phyloP scores from a whole-genome alignment of 2,329 filamentous ascomycete genomes.

The Xylariaceae sp. region DNA sequence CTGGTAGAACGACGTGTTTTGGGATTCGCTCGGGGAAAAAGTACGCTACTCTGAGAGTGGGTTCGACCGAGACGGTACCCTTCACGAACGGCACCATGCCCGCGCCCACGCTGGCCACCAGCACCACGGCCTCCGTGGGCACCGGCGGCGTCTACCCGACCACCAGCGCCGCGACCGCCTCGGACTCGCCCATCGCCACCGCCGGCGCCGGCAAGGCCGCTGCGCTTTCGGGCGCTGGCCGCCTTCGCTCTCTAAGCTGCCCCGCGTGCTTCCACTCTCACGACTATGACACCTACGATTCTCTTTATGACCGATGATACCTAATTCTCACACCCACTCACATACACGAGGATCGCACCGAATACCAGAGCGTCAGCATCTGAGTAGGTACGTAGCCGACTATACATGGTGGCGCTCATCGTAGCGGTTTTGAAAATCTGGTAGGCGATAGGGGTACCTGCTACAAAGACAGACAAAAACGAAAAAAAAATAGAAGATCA shows the following conservation, averaged over 20 bases:
- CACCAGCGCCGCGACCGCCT: slow-evolving; percentile 14
- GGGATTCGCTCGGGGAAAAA: too few relatives aligned
- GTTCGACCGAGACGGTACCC: slow-evolving; percentile 8
- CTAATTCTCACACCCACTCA: too few relatives aligned
- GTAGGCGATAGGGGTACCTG: too few relatives aligned
- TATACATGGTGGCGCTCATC: too few relatives aligned
- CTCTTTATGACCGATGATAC: slow-evolving; percentile 33
- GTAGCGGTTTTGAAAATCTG: too few relatives aligned
- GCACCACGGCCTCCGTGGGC: slow-evolving; percentile 22
- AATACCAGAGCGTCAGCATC: too few relatives aligned
- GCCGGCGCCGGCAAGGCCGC: slow-evolving; percentile 50
- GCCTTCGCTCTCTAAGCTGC: slow-evolving; percentile 51
- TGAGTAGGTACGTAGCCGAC: too few relatives aligned
- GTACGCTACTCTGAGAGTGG: too few relatives aligned
- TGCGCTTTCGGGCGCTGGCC: slow-evolving; percentile 50
- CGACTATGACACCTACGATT: slow-evolving; percentile 31
- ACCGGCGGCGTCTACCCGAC: slow-evolving; percentile 9
- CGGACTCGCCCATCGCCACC: slow-evolving; percentile 34
- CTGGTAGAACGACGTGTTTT: too few relatives aligned
- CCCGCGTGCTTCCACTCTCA: slow-evolving; percentile 22
- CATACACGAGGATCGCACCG: slow-evolving; percentile 24
- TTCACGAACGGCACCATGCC: slow-evolving; percentile 29
- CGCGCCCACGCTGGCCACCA: too few relatives aligned
- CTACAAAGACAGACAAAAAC: too few relatives aligned
- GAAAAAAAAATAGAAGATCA: too few relatives aligned